Evolutionary conservation across 2,329 filamentous ascomycete genomes (phyloP).

Genomic region (Leptographium procerum): DNA sequence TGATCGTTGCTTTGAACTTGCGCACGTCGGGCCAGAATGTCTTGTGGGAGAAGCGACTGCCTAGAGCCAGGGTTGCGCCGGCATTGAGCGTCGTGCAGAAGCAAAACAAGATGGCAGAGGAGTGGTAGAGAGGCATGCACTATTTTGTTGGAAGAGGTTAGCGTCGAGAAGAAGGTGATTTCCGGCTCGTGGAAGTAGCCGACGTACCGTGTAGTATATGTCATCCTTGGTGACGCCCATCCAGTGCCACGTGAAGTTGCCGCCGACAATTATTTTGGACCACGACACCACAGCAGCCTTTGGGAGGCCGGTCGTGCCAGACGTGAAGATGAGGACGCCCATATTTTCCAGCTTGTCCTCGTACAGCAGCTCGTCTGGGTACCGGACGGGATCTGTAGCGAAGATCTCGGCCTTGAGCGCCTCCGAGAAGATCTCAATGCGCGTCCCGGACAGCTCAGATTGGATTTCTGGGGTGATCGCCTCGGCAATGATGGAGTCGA

Average conservation of each 20-base stretch:
- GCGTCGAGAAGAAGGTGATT: background rate
- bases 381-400: slow-evolving; percentile 39
- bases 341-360: slow-evolving; percentile 43
- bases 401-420: slow-evolving; percentile 44
- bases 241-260: slow-evolving; percentile 41
- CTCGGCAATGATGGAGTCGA: slow-evolving; percentile 50
- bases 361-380: slow-evolving; percentile 44
- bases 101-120: slow-evolving; percentile 62
- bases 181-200: background rate
- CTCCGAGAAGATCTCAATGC: slow-evolving; percentile 50
- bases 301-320: slow-evolving; percentile 73
- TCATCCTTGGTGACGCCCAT: slow-evolving; percentile 50
- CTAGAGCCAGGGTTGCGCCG: slow-evolving; percentile 58
- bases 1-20: slow-evolving; percentile 57
- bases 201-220: slow-evolving; percentile 60
- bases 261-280: slow-evolving; percentile 48
- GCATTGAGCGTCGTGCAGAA: slow-evolving; percentile 47
- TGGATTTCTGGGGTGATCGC: slow-evolving; percentile 48
- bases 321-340: slow-evolving; percentile 72
- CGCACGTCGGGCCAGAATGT: slow-evolving; percentile 69
- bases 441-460: slow-evolving; percentile 35
- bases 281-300: slow-evolving; percentile 71
- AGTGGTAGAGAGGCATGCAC: slow-evolving; percentile 86
- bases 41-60: slow-evolving; percentile 65
- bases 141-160: slow-evolving; percentile 22